These are phyloP conservation scores for Solanum pimpinellifolium DNA, from an alignment of 257 asterid genomes.

Conservation along the genomic window DNA sequence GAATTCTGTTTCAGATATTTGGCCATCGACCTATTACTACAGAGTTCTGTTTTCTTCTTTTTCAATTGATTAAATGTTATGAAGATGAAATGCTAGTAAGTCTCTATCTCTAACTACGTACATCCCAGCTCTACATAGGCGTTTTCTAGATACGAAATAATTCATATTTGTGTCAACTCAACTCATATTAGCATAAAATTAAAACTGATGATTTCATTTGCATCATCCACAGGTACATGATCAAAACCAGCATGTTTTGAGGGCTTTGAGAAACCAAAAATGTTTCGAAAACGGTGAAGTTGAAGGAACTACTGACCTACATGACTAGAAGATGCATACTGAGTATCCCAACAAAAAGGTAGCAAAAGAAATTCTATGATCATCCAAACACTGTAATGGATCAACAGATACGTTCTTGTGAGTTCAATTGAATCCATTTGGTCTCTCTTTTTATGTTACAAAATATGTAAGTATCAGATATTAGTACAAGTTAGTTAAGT, in stretches of 20 bases:
- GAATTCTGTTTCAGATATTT: background rate
- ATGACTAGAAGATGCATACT: background rate
- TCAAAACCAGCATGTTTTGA: background rate
- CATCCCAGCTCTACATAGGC: background rate
- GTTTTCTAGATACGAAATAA: background rate
- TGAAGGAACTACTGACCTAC: background rate
- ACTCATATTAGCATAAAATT: background rate
- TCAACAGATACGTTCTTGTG: background rate
- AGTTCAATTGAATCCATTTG: background rate
- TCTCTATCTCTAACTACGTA: background rate
- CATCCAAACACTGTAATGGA: background rate
- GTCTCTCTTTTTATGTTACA: background rate
- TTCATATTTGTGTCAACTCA: background rate
- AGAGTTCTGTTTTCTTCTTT: background rate
- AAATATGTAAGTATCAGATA: background rate
- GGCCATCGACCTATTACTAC: background rate
- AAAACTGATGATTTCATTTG: background rate
- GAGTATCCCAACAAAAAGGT: background rate
- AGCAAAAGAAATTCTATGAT: background rate
- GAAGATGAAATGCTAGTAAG: background rate
- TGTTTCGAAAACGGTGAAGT: background rate
- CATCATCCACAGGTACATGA: background rate
- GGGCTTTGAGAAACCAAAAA: background rate
- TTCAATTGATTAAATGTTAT: background rate
- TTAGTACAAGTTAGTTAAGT: background rate